Conservation (phyloP, 495 filamentous ascomycete species). For the Hypoxylon trugodes region DNA sequence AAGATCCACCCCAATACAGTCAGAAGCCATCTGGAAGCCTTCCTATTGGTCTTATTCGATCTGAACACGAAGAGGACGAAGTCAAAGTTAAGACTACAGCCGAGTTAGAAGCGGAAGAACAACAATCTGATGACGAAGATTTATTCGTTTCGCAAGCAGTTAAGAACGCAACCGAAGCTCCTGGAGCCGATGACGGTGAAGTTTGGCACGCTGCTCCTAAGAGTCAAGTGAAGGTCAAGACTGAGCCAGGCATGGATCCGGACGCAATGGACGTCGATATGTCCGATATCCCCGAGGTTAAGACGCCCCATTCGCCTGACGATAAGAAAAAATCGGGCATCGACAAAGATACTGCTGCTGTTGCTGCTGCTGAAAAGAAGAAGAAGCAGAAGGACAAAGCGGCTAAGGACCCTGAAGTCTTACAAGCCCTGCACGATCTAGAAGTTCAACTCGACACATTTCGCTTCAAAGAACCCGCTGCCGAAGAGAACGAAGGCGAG, state of each 20-base stretch:
- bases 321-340: slow-evolving; percentile 39
- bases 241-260: slow-evolving; percentile 46
- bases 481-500: slow-evolving; percentile 30
- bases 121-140: slow-evolving; percentile 52
- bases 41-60: slow-evolving; percentile 62
- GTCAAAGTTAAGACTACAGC: slow-evolving; percentile 62
- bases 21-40: slow-evolving; percentile 41
- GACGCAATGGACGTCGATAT: slow-evolving; percentile 47
- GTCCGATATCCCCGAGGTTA: slow-evolving; percentile 48
- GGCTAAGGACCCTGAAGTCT: slow-evolving; percentile 49
- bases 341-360: slow-evolving; percentile 5
- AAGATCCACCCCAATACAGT: slow-evolving; percentile 39
- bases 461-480: slow-evolving; percentile 27
- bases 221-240: slow-evolving; percentile 35
- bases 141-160: slow-evolving; percentile 49
- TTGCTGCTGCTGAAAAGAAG: slow-evolving; percentile 18
- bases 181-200: slow-evolving; percentile 46
- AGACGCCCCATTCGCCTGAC: slow-evolving; percentile 45
- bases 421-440: slow-evolving; percentile 42
- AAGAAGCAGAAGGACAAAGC: slow-evolving; percentile 44
- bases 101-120: slow-evolving; percentile 56
- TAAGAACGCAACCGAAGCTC: slow-evolving; percentile 45
- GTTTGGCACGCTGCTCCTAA: slow-evolving; percentile 46
- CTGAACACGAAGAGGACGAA: slow-evolving; percentile 61
- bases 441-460: slow-evolving; percentile 46